phyloP scores from a whole-genome alignment of 139 green algal genomes.

The Pleodorina starrii region DNA sequence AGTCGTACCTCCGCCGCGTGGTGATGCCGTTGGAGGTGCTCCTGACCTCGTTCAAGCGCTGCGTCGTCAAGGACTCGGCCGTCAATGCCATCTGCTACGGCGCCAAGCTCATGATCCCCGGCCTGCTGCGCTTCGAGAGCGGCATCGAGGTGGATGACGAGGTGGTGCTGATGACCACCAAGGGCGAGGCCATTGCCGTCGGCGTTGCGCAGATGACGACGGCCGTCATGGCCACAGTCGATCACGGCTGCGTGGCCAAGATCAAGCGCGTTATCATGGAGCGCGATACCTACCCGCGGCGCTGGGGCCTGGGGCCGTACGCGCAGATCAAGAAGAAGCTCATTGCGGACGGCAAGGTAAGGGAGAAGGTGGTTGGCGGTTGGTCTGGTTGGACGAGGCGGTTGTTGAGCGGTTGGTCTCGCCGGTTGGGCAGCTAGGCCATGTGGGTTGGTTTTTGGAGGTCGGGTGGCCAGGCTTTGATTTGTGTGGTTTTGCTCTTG shows the following conservation, averaged over 20 bases:
- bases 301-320: slow-evolving; percentile 93
- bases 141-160: slow-evolving; percentile 96
- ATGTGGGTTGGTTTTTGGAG: no score
- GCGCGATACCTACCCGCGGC: slow-evolving; percentile 97
- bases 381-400: no score
- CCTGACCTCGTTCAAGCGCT: slow-evolving; percentile 96
- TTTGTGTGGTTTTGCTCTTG: no score
- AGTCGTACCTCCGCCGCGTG: slow-evolving; percentile 92
- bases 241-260: slow-evolving; percentile 97
- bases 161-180: slow-evolving; percentile 99
- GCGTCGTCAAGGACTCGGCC: slow-evolving; percentile 98
- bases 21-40: slow-evolving; percentile 98
- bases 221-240: slow-evolving; percentile 93
- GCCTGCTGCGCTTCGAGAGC: slow-evolving; percentile 92
- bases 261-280: slow-evolving; percentile 99
- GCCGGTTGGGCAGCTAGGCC: no score
- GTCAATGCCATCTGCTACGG: slow-evolving; percentile 99
- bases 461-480: no score
- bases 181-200: slow-evolving; percentile 97
- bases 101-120: slow-evolving; percentile 98
- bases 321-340: slow-evolving; percentile 98
- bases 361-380: not conserved
- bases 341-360: slow-evolving; percentile 90
- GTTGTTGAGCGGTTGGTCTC: no score
- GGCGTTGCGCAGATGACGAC: slow-evolving; percentile 98